Evolutionary conservation across 179 eudicot species (phyloP).

Genomic region (Silene vulgaris): DNA sequence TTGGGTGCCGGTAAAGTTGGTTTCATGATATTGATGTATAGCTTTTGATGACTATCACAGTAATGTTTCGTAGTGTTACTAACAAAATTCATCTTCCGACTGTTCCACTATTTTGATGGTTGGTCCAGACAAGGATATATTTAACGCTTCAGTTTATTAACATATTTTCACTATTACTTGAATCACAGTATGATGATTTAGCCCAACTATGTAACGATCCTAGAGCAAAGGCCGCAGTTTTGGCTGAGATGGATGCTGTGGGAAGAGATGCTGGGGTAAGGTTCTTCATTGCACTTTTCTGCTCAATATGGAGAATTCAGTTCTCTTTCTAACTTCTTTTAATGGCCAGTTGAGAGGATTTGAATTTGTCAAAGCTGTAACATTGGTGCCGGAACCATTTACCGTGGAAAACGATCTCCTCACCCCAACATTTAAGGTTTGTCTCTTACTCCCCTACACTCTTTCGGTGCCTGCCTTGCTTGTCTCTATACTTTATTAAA

Average conservation of each 20-base stretch:
- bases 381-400: constrained; percentile 76
- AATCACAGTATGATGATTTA: constrained; percentile 58
- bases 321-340: constrained; percentile 21
- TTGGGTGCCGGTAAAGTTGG: not conserved
- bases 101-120: not conserved
- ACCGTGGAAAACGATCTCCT: constrained; percentile 81
- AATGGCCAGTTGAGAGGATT: constrained; percentile 66
- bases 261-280: constrained; percentile 81
- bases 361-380: constrained; percentile 75
- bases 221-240: constrained; percentile 85
- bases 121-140: not conserved
- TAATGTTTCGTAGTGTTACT: not conserved
- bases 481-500: not conserved
- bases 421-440: constrained; percentile 76
- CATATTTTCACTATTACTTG: not conserved
- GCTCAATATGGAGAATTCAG: not conserved
- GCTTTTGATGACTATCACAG: not conserved
- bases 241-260: constrained; percentile 80
- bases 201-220: constrained; percentile 69
- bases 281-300: not conserved
- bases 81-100: too few species aligned
- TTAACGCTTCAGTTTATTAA: not conserved
- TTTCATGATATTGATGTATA: not conserved
- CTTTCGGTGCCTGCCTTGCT: not conserved
- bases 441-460: not conserved